Base-by-base conservation (phyloP, 148 eudicot genomes). In the Bassia scoparia region DNA sequence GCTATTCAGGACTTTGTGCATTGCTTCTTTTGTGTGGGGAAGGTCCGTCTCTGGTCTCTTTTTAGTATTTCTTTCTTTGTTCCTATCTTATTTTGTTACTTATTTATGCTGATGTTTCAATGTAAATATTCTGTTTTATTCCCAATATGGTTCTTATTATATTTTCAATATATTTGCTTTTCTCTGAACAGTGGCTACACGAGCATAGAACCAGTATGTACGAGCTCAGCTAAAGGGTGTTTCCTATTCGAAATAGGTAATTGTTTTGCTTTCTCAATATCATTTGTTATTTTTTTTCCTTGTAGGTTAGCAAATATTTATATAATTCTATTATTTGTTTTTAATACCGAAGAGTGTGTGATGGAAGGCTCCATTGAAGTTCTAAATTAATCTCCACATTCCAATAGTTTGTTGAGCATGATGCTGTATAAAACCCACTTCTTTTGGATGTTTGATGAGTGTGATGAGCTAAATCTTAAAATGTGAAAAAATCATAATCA, bases 161-260 rank as follows among this genome's bases (percentile, higher is more conserved):
- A n/a, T n/a, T n/a, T n/a, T n/a, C n/a, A n/a, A 34, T 66, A 41
- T 41, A 41, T 66, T 46, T 68, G 56, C 55, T 69, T 35, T 72
- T 27, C 23, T 44, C 30, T 59, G 11, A 16, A 50, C 85, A 90
- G 99, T 95, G 96, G 96, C 55, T 95, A 67, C 86, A 50, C 82
- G 99, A 96, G 81, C 89, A 87, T 76, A n/a, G n/a, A n/a, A 94
- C 94, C 27, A 96, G 90, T 83, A 61, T 83, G 79, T 88, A 74
- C 89, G 97, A 53, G 94, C 96, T 72, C 96, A 90, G 71, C 97
- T 88, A 69, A 97, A 97, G 54, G 92, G 99, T 61, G 90, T 95
- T n/a, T 70, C 96, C 99, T 48, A 29, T 92, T 95, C 99, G 63
- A 94, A 92, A 78, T 87, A 76, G 89, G 99, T 95, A 86, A 69